Evolutionary conservation across 208 protist species (phyloP), one percentile per base, ranked within the genome.

Genomic region (Leishmania lainsoni): DNA sequence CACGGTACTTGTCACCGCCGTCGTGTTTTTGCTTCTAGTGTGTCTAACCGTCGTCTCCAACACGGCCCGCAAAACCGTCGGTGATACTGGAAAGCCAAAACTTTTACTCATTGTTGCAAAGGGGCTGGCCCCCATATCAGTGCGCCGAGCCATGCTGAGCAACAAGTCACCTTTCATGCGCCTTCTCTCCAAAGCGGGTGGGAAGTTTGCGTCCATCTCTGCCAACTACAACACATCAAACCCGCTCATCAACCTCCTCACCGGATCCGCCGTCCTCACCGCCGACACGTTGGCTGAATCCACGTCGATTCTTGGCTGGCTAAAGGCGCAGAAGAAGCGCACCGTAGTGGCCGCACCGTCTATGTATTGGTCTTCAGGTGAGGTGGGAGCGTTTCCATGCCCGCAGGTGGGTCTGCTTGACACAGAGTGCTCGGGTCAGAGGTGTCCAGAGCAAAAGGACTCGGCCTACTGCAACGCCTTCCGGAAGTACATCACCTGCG

Each of bases 101-200:
- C 29, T 88, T 76, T 59, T 97, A 66, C 42, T 95, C 6, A 59
- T 97, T 39, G 88, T 93, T 16, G 89, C 79, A 35, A 81, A 86
- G 5, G 86, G 87, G 29, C 83, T 95, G 58, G 83, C 79, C 3
- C 79, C 81, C 8, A 65, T 75, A 20, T 70, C 80, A 10, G 72
- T 94, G 69, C 54, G 81, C 35, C 79, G 79, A 45, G 85, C 91
- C 35, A 85, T 92, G 79, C 70, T 32, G 26, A 90, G 87, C 88
- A 93, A 92, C 83, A 94, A 93, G 88, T 86, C 91, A 0, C 90
- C 93, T 0, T 94, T 94, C 84, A 81, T 89, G 22, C 82, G 84
- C 32, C 75, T 93, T 9, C 76, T 96, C 54, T 85, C 72, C 45
- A 54, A 73, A 26, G 51, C 72, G n/a, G 88, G 90, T 32, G 91